These are phyloP conservation scores for Zangia roseola DNA, from an alignment of 768 basidiomycete genomes.

Conservation along the genomic window DNA sequence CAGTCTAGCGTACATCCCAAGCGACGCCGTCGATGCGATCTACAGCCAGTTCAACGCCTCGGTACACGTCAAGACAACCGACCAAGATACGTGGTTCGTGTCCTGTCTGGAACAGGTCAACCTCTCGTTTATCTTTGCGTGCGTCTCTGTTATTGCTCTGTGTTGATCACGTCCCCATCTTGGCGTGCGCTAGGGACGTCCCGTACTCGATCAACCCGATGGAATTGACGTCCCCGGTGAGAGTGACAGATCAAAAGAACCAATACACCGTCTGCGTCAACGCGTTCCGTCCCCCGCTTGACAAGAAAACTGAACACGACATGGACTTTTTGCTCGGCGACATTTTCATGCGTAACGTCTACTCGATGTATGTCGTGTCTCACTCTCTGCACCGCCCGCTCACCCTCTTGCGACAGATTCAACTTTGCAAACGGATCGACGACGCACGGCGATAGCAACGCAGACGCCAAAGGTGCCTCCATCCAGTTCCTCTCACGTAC, in stretches of 20 bases:
- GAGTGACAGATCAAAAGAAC: slow-evolving; percentile 26
- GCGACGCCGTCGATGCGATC: slow-evolving; percentile 35
- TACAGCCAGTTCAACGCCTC: slow-evolving; percentile 40
- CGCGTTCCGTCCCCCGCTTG: slow-evolving; percentile 32
- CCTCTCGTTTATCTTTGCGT: slow-evolving; percentile 25
- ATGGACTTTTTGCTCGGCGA: slow-evolving; percentile 44
- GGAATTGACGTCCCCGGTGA: slow-evolving; percentile 36
- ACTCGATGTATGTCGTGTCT: slow-evolving; percentile 36
- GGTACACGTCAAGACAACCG: slow-evolving; percentile 29
- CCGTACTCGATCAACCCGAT: slow-evolving; percentile 44
- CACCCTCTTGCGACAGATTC: slow-evolving; percentile 28
- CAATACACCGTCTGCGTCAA: slow-evolving; percentile 41
- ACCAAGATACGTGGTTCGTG: slow-evolving; percentile 38
- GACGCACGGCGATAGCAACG: background rate
- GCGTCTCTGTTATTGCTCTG: background rate
- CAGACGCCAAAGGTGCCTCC: slow-evolving; percentile 30
- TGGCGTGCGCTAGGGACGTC: slow-evolving; percentile 9
- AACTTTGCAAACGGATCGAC: slow-evolving; percentile 40
- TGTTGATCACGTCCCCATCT: background rate
- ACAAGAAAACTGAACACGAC: slow-evolving; percentile 18
- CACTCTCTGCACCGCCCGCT: background rate
- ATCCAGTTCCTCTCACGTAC: slow-evolving; percentile 42
- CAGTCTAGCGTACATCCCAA: slow-evolving; percentile 38
- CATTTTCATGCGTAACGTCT: slow-evolving; percentile 46
- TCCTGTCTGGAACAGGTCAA: slow-evolving; percentile 31